A percentile compares a stretch with the other conserved stretches of the same genome.
Evolutionary conservation across 1,139 yeast species (phyloP).

Genomic region (Kurtzmaniella natalensis): DNA sequence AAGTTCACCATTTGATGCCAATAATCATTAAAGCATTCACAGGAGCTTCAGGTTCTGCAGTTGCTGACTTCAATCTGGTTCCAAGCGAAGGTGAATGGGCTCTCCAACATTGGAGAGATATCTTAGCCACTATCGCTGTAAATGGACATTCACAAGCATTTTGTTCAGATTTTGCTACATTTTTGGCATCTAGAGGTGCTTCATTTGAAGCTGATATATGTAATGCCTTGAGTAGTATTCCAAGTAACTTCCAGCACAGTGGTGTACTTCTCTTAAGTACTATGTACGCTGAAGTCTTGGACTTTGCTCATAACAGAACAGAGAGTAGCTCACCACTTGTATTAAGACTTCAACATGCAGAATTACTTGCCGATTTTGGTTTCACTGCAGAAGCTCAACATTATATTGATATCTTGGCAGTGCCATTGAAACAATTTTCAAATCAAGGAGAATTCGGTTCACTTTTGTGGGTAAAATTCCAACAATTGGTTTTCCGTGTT

Average conservation of each 20-base stretch:
- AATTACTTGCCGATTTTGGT: conserved; percentile 62
- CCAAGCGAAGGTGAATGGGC: conserved; percentile 48
- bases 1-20: conserved; percentile 53
- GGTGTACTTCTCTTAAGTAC: conserved; percentile 22
- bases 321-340: conserved; percentile 10
- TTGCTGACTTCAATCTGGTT: conserved; percentile 44
- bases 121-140: conserved; percentile 41
- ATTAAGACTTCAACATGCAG: conserved; percentile 56
- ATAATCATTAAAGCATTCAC: conserved; percentile 59
- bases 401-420: conserved; percentile 51
- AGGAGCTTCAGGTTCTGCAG: conserved; percentile 55
- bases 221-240: conserved; percentile 28
- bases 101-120: conserved; percentile 46
- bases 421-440: conserved; percentile 39
- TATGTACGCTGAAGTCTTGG: conserved; percentile 69
- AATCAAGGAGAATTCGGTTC: conserved; percentile 27
- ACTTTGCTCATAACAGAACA: conserved; percentile 41
- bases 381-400: conserved; percentile 51
- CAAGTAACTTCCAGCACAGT: conserved; percentile 14
- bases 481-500: conserved; percentile 38
- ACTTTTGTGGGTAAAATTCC: conserved; percentile 25
- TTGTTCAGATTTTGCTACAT: conserved; percentile 51
- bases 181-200: conserved; percentile 35
- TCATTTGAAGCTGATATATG: conserved; percentile 41
- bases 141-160: conserved; percentile 39